Percentiles rank a stretch among this genome's conserved stretches.
Evolutionary conservation across 1,284 basidiomycete genomes (phyloP).

Genomic region (Puccinia hordei): DNA sequence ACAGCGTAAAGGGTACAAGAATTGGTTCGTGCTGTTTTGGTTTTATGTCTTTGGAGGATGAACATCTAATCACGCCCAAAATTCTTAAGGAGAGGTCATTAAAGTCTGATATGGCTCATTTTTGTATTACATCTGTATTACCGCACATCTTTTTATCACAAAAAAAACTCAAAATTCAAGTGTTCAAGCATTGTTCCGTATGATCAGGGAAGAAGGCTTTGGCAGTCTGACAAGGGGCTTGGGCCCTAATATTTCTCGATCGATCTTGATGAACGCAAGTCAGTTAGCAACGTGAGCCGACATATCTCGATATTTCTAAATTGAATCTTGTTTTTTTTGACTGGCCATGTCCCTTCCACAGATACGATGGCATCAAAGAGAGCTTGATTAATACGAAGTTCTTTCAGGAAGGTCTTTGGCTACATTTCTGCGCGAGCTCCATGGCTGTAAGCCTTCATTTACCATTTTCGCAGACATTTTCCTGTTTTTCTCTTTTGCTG

Average conservation of each 20-base stretch:
- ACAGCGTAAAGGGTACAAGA: slow-evolving; percentile 38
- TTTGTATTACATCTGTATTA: too few species aligned
- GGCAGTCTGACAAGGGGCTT: slow-evolving; percentile 76
- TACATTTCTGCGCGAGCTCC: slow-evolving; percentile 81
- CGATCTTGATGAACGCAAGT: slow-evolving; percentile 85
- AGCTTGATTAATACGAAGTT: slow-evolving; percentile 71
- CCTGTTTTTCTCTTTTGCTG: neutral
- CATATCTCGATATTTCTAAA: neutral
- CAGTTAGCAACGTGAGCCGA: slow-evolving; percentile 77
- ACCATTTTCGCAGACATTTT: neutral
- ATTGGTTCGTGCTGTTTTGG: slow-evolving; percentile 26
- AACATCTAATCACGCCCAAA: too few species aligned
- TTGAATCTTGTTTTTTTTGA: neutral
- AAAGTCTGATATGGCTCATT: neutral
- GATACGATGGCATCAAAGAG: slow-evolving; percentile 86
- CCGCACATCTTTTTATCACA: neutral
- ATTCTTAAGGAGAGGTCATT: too few species aligned
- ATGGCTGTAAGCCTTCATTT: slow-evolving; percentile 68
- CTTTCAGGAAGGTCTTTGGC: slow-evolving; percentile 76
- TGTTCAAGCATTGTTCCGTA: slow-evolving; percentile 63
- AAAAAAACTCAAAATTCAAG: slow-evolving; percentile 1
- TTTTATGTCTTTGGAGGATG: neutral
- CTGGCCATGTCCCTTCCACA: slow-evolving; percentile 57
- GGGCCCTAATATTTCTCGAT: slow-evolving; percentile 80
- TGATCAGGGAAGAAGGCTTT: slow-evolving; percentile 80